Conservation (phyloP, 345 rosid genomes). For the Populus davidiana region DNA sequence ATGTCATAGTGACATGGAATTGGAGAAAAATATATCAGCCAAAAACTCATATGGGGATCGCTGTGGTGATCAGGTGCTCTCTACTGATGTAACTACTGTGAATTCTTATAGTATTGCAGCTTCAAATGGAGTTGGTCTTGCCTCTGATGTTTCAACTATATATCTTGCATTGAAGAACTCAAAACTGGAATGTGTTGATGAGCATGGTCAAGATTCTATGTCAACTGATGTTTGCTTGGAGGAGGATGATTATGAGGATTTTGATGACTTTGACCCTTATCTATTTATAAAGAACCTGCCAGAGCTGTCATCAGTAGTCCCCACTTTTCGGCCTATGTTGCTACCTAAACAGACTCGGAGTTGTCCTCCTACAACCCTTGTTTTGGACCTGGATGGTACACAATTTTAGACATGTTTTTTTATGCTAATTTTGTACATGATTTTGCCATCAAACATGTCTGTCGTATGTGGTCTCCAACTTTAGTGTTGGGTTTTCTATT, state of each 20-base stretch:
- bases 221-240: constrained; percentile 58
- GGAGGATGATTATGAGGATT: constrained; percentile 70
- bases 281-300: constrained; percentile 93
- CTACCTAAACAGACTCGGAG: constrained; percentile 96
- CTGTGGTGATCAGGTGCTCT: constrained; percentile 39
- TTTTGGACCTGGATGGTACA: constrained; percentile 94
- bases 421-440: not conserved
- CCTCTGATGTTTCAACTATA: constrained; percentile 87
- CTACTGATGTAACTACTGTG: constrained; percentile 33
- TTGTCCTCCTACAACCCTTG: constrained; percentile 90
- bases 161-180: constrained; percentile 96
- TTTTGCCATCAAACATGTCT: not conserved
- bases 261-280: constrained; percentile 91
- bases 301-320: constrained; percentile 74
- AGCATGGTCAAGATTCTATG: constrained; percentile 76
- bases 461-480: not conserved
- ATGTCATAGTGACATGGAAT: constrained; percentile 20
- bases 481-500: constrained; percentile 2
- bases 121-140: constrained; percentile 46
- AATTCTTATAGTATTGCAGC: constrained; percentile 44
- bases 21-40: constrained; percentile 31
- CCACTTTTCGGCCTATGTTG: constrained; percentile 76
- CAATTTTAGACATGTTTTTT: not conserved
- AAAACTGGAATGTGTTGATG: constrained; percentile 86
- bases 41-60: constrained; percentile 24